Evolutionary conservation across 495 filamentous ascomycete genomes (phyloP), one percentile per base, ranked within the genome.

Genomic region (Trichoderma orchidacearum): DNA sequence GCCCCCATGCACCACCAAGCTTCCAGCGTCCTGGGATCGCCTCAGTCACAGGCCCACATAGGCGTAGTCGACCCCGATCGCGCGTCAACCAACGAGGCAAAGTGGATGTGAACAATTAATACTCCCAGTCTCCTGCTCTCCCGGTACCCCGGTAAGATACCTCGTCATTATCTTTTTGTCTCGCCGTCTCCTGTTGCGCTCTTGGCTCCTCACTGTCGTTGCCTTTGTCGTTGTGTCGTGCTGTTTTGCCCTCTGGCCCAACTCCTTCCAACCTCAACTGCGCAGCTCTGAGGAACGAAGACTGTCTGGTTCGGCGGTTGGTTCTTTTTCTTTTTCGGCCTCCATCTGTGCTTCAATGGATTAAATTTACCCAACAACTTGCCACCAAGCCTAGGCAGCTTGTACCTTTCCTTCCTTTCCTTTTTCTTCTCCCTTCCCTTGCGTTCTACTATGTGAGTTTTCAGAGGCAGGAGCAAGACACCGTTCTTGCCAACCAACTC

Each of bases 1-100:
- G 41, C 41, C 41, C 41, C 32, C 32, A 17, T 48, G 41, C n/a
- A 7, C 21, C n/a, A n/a, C 23, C 41, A 48, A 48, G 41, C 41
- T 48, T 48, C 41, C 41, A 48, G 41, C 41, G 41, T 48, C 41
- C 41, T 48, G 41, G 41, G 41, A 48, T 48, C 41, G 41, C 41
- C 41, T 48, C 41, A 48, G 27, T 48, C 41, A 48, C 41, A 23
- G 41, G 41, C 41, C 41, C 41, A 48, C 41, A 48, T 48, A 23
- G 23, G 8, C 41, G 27, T 18, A 48, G 21, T 13, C 41, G 41
- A 48, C 41, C 41, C 41, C 41, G 41, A 48, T 48, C 41, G 41
- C 41, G 41, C 41, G 18, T 48, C 41, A 48, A 23, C 41, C 41
- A 48, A 48, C 41, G 13, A 48, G 41, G 41, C 41, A 48, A 48